Evolutionary conservation across 169 alveolate species (phyloP), one percentile per base, ranked within the genome.

Genomic region (Theileria sp.): DNA sequence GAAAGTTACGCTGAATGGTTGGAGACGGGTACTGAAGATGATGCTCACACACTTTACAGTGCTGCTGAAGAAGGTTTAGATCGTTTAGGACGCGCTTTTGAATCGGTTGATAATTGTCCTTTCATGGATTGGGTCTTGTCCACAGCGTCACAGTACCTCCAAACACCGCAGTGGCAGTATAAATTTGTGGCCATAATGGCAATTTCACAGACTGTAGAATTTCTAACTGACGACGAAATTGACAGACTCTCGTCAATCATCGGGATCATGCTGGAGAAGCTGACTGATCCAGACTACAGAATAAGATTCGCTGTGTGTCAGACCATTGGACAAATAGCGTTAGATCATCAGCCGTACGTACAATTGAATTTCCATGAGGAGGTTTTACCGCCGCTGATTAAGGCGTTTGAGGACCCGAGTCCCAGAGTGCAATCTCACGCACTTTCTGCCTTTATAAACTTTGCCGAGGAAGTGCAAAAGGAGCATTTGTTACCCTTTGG

Each of bases 231-330:
- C 65, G 96, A 93, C 15, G 95, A 92, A 67, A 92, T 88, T 21
- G 96, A 93, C 32, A 87, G 92, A 69, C 80, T 93, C 73, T 92
- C 92, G 26, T 88, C 92, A 62, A 93, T 93, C 64, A 80, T 93
- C 72, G 88, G 91, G 21, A 92, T 92, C 73, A 80, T 93, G 74
- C 30, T 92, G 17, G 96, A 91, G 75, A 88, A 91, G 56, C 81
- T 95, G 51, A 76, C 81, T 44, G 98, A 95, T 76, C 89, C 72
- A 51, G 95, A 93, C 79, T 94, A 81, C 61, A 89, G 98, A n/a
- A 96, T 95, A 23, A 87, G 98, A 19, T 95, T 88, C 80, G 97
- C 98, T 3, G 97, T 96, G 25, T 93, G 97, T 32, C 98, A 94
- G 38, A 94, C 98, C 13, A 95, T 95, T 36, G 98, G 98, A 0